A percentile compares a stretch with the other conserved stretches of the same genome.
Evolutionary conservation across 805 yeast genomes (phyloP).

Genomic region (Dipodascus albidus): DNA sequence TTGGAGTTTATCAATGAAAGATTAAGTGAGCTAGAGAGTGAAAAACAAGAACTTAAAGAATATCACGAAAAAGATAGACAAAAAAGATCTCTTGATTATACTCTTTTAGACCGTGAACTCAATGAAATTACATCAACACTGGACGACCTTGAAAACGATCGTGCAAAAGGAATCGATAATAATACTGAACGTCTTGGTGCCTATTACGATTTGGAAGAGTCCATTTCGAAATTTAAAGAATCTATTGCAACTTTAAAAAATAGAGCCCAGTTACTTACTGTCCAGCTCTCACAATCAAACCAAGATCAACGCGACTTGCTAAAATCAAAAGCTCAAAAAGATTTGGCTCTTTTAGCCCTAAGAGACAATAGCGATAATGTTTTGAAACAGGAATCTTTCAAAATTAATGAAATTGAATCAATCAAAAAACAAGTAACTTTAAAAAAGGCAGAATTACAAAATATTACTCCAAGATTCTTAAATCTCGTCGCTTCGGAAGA

Average conservation of each 20-base stretch:
- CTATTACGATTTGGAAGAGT: constrained; percentile 8
- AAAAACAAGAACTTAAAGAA: constrained; percentile 60
- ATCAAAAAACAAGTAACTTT: constrained; percentile 6
- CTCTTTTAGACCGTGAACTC: constrained; percentile 67
- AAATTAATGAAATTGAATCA: constrained; percentile 30
- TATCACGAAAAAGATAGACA: constrained; percentile 57
- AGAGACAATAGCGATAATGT: constrained; percentile 17
- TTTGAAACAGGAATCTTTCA: constrained; percentile 13
- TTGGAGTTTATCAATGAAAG: constrained; percentile 58
- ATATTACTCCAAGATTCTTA: constrained; percentile 8
- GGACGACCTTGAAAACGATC: constrained; percentile 45
- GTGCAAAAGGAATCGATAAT: constrained; percentile 1
- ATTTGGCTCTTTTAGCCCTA: constrained; percentile 24
- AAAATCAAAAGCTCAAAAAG: constrained; percentile 28
- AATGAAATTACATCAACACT: constrained; percentile 47
- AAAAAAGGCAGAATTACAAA: constrained; percentile 7
- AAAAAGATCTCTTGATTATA: constrained; percentile 62
- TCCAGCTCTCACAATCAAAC: constrained; percentile 47
- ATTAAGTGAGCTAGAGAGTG: constrained; percentile 67
- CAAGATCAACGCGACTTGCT: constrained; percentile 38
- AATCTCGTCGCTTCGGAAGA: constrained; percentile 31
- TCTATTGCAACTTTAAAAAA: constrained; percentile 35
- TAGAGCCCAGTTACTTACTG: constrained; percentile 36
- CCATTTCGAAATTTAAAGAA: constrained; percentile 6
- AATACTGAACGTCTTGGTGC: constrained; percentile 5